Evolutionary conservation across 2,329 filamentous ascomycete genomes (phyloP), one percentile per base, ranked within the genome.

Genomic region (Aspergillus oerlinghausenensis): DNA sequence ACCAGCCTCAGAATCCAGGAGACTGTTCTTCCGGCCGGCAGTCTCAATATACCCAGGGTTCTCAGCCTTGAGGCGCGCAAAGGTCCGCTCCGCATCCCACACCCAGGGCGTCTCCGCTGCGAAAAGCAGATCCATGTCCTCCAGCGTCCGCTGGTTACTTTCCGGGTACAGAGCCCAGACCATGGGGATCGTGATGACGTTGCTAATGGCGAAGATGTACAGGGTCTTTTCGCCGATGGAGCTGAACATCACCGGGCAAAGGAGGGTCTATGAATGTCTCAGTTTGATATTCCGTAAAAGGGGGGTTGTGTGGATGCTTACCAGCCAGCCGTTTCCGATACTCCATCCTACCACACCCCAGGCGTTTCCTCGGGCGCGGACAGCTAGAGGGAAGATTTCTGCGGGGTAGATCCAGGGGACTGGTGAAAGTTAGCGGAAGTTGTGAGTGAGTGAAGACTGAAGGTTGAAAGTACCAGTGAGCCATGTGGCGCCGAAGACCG

Each of bases 281-380:
- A 56, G 49, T 28, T 48, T 70, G 3, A 55, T 55, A 67, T 66
- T 32, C 65, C 47, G 49, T 63, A 53, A 23, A 59, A 70, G 43
- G 70, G 57, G 52, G 49, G 35, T 48, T 19, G 19, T 19, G 19
- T 17, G 29, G 21, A 11, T 11, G 67, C 74, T 65, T 58, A 78
- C 75, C 60, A 82, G 70, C 84, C 85, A 88, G 17, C 87, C 87
- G 61, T 90, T 90, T 0, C 88, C 88, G 51, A 91, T 89, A 14
- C 80, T 84, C 88, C 88, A 92, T 0, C 88, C 88, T 0, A 90
- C 82, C 0, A 91, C 88, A 21, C 88, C 88, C 82, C 84, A 90
- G 0, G 88, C 87, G 58, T 90, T 91, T 5, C 88, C 88, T 63
- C 88, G 87, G 1, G 88, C 88, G 23, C 88, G 82, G 0, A 90